These are phyloP conservation scores for Quercus parvula DNA, from an alignment of 306 rosid species.

Conservation along the genomic window DNA sequence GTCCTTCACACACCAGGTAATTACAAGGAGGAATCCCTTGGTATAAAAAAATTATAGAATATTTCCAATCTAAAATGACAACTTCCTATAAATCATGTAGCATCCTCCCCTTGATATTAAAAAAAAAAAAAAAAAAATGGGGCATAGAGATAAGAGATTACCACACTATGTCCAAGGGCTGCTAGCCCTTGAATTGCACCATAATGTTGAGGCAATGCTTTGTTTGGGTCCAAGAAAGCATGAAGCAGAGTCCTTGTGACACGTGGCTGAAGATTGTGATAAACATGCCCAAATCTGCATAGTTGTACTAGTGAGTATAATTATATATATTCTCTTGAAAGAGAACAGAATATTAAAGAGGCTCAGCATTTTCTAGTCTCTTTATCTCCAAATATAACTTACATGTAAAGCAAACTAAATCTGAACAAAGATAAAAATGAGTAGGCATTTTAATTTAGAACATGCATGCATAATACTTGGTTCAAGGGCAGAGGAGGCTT, in stretches of 20 bases:
- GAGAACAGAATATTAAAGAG: not conserved
- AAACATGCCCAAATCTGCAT: constrained; percentile 81
- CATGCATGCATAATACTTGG: not conserved
- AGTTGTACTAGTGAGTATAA: constrained; percentile 14
- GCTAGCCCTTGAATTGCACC: constrained; percentile 91
- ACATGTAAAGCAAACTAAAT: not conserved
- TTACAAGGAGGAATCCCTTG: too few relatives aligned
- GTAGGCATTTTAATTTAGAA: not conserved
- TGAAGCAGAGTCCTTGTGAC: constrained; percentile 81
- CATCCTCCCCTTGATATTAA: constrained; percentile 2
- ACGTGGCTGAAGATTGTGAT: constrained; percentile 86
- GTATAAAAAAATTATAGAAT: not conserved
- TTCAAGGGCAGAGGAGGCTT: not conserved
- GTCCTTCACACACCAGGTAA: too few relatives aligned
- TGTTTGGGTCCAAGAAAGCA: constrained; percentile 83
- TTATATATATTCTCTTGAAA: not conserved
- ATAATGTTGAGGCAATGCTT: constrained; percentile 81
- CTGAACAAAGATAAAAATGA: not conserved
- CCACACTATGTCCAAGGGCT: constrained; percentile 83
- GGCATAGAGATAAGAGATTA: constrained; percentile 32
- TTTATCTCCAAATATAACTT: not conserved
- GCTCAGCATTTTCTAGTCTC: not conserved
- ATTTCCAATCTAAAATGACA: constrained; percentile 8
- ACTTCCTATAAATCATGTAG: not conserved
- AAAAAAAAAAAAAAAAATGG: not conserved